Evolutionary conservation across 768 basidiomycete genomes (phyloP), one percentile per base, ranked within the genome.

Genomic region (Sarcodon sp.): DNA sequence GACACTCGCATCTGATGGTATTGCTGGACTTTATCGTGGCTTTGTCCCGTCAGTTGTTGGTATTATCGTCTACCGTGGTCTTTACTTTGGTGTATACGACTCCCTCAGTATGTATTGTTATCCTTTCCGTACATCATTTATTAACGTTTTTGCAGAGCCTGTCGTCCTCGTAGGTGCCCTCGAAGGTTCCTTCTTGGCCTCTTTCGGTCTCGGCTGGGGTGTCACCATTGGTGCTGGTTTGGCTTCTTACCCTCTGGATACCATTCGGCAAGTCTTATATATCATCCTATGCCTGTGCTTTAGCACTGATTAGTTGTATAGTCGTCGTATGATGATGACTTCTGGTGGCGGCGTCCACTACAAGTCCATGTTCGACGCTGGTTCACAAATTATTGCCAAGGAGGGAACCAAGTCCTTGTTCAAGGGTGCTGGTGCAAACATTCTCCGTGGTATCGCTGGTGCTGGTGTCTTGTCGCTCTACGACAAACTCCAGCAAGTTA

Each of bases 281-380:
- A 1, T 9, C 44, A 1, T 15, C 33, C 18, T 32, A 38, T 37
- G 3, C 7, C 18, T 41, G 4, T 44, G 46, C 27, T 49, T n/a
- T 33, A 21, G 48, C 46, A 50, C 46, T 52, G 60, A 67, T 58
- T 59, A 16, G 15, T 60, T 57, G 10, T 63, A 55, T 58, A 93
- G 94, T 84, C 93, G 96, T 84, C 91, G 96, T 59, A 99, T 99
- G 96, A 99, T 99, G 96, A 98, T 98, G 94, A 98, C 96, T 35
- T 97, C 94, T 18, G 96, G 94, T 59, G 84, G 80, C 60, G 78
- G 79, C 60, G 80, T 85, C 52, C 92, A 97, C 83, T 98, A 98
- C 84, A 94, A 93, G 78, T 89, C 87, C 58, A 97, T 97, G 92
- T 85, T 94, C 67, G 93, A 98, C 62, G 93, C 93, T 63, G 90